A percentile compares a stretch with the other conserved stretches of the same genome.
phyloP scores from a whole-genome alignment of 768 basidiomycete genomes.

The Boletus bicolor region DNA sequence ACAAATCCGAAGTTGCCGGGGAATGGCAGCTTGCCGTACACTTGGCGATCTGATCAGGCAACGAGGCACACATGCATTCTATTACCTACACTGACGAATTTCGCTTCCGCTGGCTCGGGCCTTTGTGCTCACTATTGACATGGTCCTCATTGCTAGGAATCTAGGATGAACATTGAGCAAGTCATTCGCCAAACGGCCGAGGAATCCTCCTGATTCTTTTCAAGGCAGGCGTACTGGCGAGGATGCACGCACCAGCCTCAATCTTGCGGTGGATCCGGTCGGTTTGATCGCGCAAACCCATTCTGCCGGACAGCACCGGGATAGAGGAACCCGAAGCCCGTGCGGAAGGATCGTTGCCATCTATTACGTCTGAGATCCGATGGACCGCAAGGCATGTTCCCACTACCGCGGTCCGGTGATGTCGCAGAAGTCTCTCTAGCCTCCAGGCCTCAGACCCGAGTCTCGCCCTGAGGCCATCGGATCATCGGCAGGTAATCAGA shows the following conservation, averaged over 20 bases:
- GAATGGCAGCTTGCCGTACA: no score
- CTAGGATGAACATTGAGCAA: neutral
- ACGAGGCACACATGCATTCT: neutral
- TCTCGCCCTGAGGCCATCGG: no score
- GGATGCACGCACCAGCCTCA: neutral
- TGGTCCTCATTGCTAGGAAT: neutral
- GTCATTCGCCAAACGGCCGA: neutral
- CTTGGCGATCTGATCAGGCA: neutral
- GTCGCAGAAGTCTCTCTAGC: no score
- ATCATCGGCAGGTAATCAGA: neutral
- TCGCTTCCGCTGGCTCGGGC: neutral
- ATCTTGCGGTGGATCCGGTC: neutral
- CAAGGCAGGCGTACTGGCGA: neutral
- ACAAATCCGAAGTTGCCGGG: no score
- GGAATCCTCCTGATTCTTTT: neutral
- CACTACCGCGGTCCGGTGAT: no score
- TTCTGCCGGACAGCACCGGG: neutral
- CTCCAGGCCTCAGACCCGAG: no score
- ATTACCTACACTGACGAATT: neutral
- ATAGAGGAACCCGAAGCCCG: no score
- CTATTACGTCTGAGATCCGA: no score
- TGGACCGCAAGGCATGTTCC: no score
- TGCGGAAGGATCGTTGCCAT: no score
- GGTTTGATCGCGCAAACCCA: neutral
- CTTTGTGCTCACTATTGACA: neutral